These are phyloP conservation scores for Naganishia randhawae DNA, from an alignment of 768 basidiomycete genomes.

Conservation along the genomic window DNA sequence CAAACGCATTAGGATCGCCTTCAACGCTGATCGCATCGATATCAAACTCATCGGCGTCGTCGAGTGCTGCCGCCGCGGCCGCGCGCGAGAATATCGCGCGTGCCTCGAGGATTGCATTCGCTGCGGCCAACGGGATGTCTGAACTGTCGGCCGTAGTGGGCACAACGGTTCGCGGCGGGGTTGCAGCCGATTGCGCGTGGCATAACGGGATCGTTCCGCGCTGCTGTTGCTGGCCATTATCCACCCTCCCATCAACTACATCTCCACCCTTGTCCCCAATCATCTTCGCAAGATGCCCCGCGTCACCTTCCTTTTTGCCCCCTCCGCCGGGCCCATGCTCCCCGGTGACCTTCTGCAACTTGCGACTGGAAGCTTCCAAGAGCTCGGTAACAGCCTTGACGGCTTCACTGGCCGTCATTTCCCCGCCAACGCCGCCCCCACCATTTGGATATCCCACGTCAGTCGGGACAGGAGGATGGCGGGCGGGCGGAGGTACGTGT, in stretches of 20 bases:
- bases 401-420: constrained; percentile 17
- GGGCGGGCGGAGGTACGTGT: neutral
- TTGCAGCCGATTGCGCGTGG: neutral
- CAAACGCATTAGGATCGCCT: neutral
- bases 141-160: neutral
- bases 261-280: too few species aligned
- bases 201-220: neutral
- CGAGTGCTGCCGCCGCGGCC: neutral
- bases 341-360: constrained; percentile 9
- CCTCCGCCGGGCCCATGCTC: constrained; percentile 7
- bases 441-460: neutral
- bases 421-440: too few species aligned
- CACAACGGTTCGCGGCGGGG: too few species aligned
- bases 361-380: constrained; percentile 17
- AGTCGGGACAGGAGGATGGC: neutral
- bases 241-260: neutral
- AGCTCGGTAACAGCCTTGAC: constrained; percentile 12
- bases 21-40: constrained; percentile 12
- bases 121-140: neutral
- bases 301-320: neutral
- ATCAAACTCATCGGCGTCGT: neutral
- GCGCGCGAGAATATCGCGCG: neutral
- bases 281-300: too few species aligned
- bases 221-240: neutral
- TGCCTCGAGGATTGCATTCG: neutral